These are phyloP conservation scores for Kwoniella shandongensis DNA, from an alignment of 768 basidiomycete species.

Conservation along the genomic window DNA sequence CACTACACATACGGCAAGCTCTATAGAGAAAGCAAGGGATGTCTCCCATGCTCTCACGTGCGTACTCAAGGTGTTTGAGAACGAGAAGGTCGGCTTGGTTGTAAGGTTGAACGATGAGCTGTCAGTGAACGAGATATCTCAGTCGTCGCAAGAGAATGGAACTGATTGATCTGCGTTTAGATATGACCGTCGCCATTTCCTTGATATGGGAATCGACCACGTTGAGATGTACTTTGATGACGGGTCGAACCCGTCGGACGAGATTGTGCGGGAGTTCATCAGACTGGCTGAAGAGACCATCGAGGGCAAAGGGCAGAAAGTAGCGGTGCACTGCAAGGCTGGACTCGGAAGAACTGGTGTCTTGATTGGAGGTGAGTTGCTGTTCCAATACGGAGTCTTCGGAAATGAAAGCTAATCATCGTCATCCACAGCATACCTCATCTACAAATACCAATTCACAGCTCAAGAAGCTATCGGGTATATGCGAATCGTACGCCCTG, in stretches of 20 bases:
- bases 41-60: constrained; percentile 64
- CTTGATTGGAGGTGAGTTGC: constrained; percentile 67
- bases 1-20: constrained; percentile 38
- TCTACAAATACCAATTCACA: constrained; percentile 98
- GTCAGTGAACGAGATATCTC: constrained; percentile 62
- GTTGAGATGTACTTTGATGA: constrained; percentile 84
- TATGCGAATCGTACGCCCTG: constrained; percentile 96
- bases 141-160: constrained; percentile 27
- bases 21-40: constrained; percentile 64
- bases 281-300: constrained; percentile 77
- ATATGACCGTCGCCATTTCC: constrained; percentile 37
- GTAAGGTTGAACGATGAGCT: constrained; percentile 90
- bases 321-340: constrained; percentile 77
- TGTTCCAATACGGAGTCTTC: no score
- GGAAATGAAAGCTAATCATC: neutral
- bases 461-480: constrained; percentile 94
- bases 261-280: constrained; percentile 89
- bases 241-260: constrained; percentile 94
- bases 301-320: constrained; percentile 67
- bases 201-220: constrained; percentile 40
- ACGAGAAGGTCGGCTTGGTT: constrained; percentile 80
- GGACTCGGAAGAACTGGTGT: constrained; percentile 95
- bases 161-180: constrained; percentile 13
- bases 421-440: constrained; percentile 69
- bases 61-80: constrained; percentile 89